phyloP scores from a whole-genome alignment of 495 filamentous ascomycete species.

The Hypoxylon rickii region DNA sequence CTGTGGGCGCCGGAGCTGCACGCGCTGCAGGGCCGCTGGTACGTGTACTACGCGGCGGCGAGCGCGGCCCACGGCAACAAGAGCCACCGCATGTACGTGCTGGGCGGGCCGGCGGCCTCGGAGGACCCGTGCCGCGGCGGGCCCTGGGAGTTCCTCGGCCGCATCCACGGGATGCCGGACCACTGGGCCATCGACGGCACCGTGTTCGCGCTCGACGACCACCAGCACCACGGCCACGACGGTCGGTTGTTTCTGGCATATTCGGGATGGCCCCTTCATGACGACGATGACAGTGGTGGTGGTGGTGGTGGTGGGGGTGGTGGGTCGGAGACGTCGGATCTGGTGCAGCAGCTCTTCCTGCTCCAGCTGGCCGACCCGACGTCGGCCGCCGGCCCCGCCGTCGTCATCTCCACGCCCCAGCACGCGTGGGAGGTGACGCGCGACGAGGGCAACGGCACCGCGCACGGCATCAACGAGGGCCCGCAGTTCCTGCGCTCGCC shows the following conservation, averaged over 20 bases:
- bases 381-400: constrained; percentile 23
- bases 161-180: constrained; percentile 33
- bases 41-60: constrained; percentile 40
- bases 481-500: constrained; percentile 39
- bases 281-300: not conserved
- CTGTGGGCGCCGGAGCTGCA: constrained; percentile 43
- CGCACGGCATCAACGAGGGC: constrained; percentile 40
- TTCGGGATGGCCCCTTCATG: constrained; percentile 38
- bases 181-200: constrained; percentile 44
- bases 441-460: constrained; percentile 29
- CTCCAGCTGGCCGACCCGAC: constrained; percentile 32
- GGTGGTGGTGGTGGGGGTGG: not conserved
- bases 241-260: constrained; percentile 39
- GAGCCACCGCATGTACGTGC: constrained; percentile 41
- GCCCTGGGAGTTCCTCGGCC: constrained; percentile 42
- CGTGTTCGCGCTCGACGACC: constrained; percentile 32
- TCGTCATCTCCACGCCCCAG: constrained; percentile 26
- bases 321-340: constrained; percentile 14
- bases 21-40: constrained; percentile 38
- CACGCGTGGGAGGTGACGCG: constrained; percentile 38
- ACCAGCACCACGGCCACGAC: too few relatives aligned
- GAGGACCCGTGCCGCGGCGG: constrained; percentile 32
- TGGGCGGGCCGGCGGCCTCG: constrained; percentile 33
- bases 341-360: constrained; percentile 37
- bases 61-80: constrained; percentile 34